These are phyloP conservation scores for Echinochloa phyllopogon DNA, from an alignment of 176 grass and related monocot genomes.

Conservation along the genomic window DNA sequence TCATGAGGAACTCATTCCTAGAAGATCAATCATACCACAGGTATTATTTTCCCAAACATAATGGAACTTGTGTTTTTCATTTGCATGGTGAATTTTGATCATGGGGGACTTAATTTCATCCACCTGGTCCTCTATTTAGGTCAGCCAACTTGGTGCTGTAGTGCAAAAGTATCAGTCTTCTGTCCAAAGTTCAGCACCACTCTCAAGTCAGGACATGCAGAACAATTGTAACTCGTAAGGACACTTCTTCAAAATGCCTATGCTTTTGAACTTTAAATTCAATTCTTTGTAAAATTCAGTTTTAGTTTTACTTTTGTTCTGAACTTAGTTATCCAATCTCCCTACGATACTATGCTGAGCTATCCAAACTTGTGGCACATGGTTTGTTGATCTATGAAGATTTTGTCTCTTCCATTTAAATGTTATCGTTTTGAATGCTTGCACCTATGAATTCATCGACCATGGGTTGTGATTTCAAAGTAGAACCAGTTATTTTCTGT, in stretches of 20 bases:
- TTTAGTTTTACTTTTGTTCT: neutral
- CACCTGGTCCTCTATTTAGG: slow-evolving; percentile 52
- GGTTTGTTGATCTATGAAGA: neutral
- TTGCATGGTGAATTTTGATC: neutral
- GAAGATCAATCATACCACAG: slow-evolving; percentile 89
- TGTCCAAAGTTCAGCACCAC: slow-evolving; percentile 64
- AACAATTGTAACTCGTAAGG: slow-evolving; percentile 95
- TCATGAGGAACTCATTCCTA: slow-evolving; percentile 95
- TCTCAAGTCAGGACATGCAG: slow-evolving; percentile 87
- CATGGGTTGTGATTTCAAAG: neutral
- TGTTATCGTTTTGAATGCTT: neutral
- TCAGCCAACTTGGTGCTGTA: slow-evolving; percentile 82
- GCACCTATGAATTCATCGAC: neutral
- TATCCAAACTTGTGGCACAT: neutral
- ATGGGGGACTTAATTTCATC: slow-evolving; percentile 19
- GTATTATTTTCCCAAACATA: slow-evolving; percentile 46
- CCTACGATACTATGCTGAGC: neutral
- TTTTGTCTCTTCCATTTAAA: neutral
- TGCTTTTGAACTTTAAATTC: slow-evolving; percentile 26
- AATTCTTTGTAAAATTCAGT: slow-evolving; percentile 31
- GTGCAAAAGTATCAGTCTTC: slow-evolving; percentile 88
- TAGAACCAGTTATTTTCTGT: neutral
- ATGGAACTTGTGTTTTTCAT: neutral
- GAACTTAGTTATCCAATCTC: neutral
- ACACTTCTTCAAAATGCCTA: slow-evolving; percentile 12